Evolutionary conservation across 1,284 basidiomycete species (phyloP).

Genomic region (Pyrrhoderma noxium): DNA sequence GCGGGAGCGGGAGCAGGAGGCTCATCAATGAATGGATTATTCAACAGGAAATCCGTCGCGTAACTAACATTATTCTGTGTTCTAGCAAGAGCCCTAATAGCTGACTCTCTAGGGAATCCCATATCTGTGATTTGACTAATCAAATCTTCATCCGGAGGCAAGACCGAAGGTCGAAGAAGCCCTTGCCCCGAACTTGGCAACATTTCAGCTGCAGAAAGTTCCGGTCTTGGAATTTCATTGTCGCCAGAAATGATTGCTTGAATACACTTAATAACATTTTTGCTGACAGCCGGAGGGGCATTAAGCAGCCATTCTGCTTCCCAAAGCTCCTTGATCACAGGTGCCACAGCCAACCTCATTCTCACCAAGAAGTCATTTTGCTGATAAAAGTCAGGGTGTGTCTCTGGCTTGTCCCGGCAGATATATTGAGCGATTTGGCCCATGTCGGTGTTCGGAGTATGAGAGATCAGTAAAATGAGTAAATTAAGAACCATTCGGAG

Average conservation of each 20-base stretch:
- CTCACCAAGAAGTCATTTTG: slow-evolving; percentile 81
- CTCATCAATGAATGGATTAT: slow-evolving; percentile 71
- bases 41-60: slow-evolving; percentile 85
- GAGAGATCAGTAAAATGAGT: slow-evolving; percentile 69
- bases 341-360: slow-evolving; percentile 66
- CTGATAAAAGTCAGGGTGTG: slow-evolving; percentile 73
- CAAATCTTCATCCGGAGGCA: slow-evolving; percentile 64
- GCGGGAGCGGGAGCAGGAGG: slow-evolving; percentile 29
- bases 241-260: slow-evolving; percentile 81
- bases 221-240: slow-evolving; percentile 59
- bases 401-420: slow-evolving; percentile 73
- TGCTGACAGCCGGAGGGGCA: slow-evolving; percentile 66
- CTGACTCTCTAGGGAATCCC: slow-evolving; percentile 88
- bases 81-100: slow-evolving; percentile 76
- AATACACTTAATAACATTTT: slow-evolving; percentile 70
- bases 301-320: slow-evolving; percentile 76
- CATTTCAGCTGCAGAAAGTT: slow-evolving; percentile 23
- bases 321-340: slow-evolving; percentile 72
- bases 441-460: slow-evolving; percentile 79
- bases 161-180: slow-evolving; percentile 34
- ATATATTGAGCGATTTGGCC: slow-evolving; percentile 71
- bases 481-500: slow-evolving; percentile 79
- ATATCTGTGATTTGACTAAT: slow-evolving; percentile 88
- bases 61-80: slow-evolving; percentile 85
- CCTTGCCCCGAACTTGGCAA: slow-evolving; percentile 20